Evolutionary conservation across 148 eudicot species (phyloP).

Genomic region (Heliosperma pusillum): DNA sequence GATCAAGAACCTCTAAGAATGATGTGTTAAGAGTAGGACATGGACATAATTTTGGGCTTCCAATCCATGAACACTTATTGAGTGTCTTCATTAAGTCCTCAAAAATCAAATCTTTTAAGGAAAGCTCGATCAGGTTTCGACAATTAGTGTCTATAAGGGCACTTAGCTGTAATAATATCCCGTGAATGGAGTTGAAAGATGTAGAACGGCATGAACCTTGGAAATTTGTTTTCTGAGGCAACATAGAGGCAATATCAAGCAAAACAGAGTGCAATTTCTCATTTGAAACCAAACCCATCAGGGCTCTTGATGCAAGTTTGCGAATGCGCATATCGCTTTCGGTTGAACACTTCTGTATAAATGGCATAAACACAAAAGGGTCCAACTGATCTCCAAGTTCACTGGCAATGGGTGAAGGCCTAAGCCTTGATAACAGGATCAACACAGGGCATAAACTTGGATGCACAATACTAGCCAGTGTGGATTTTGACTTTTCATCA

Average conservation of each 20-base stretch:
- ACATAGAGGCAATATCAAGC: slow-evolving; percentile 61
- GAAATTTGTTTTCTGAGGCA: slow-evolving; percentile 34
- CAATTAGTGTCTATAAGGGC: slow-evolving; percentile 78
- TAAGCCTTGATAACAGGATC: slow-evolving; percentile 85
- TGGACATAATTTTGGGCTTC: slow-evolving; percentile 53
- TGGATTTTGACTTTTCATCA: slow-evolving; percentile 45
- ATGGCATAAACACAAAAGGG: slow-evolving; percentile 87
- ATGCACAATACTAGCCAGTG: slow-evolving; percentile 66
- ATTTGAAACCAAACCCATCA: slow-evolving; percentile 80
- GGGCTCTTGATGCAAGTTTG: slow-evolving; percentile 82
- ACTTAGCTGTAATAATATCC: slow-evolving; percentile 68
- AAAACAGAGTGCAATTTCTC: slow-evolving; percentile 70
- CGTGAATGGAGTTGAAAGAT: slow-evolving; percentile 79
- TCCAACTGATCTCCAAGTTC: slow-evolving; percentile 80
- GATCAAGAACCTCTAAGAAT: slow-evolving; percentile 67
- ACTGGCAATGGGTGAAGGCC: slow-evolving; percentile 83
- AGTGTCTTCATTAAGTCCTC: slow-evolving; percentile 54
- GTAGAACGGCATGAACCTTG: slow-evolving; percentile 10
- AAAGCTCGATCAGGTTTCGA: slow-evolving; percentile 56
- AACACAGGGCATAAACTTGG: slow-evolving; percentile 93
- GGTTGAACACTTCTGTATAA: slow-evolving; percentile 70
- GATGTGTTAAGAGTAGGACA: slow-evolving; percentile 67
- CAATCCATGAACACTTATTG: slow-evolving; percentile 65
- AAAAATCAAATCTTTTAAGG: slow-evolving; percentile 57
- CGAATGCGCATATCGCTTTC: slow-evolving; percentile 86